Evolutionary conservation across 345 rosid species (phyloP).

Genomic region (Arabis alpina): DNA sequence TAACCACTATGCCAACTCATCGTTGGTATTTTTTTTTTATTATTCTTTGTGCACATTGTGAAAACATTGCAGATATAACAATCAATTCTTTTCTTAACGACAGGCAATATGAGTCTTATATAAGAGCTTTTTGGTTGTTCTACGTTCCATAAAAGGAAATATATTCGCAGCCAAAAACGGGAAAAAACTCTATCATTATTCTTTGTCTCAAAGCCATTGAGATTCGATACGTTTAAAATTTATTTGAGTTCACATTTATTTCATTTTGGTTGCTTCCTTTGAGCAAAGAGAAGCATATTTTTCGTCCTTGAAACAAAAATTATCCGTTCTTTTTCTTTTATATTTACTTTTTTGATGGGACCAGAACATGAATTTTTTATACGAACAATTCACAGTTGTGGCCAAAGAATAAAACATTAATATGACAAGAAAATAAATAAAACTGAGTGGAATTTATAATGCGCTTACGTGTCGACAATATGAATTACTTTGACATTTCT

Average conservation of each 20-base stretch:
- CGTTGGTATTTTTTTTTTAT: no score
- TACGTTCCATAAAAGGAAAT: conserved; percentile 43
- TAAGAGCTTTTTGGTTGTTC: conserved; percentile 34
- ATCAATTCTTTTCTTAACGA: conserved; percentile 43
- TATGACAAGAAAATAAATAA: conserved; percentile 18
- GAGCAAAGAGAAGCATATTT: conserved; percentile 35
- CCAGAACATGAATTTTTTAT: conserved; percentile 39
- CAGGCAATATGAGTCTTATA: conserved; percentile 37
- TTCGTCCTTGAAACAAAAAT: conserved; percentile 17
- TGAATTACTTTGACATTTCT: not conserved
- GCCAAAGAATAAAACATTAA: conserved; percentile 39
- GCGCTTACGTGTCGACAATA: conserved; percentile 37
- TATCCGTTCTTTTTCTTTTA: not conserved
- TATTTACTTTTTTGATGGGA: conserved; percentile 26
- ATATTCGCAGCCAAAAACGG: conserved; percentile 42
- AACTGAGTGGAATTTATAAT: conserved; percentile 38
- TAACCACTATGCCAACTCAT: no score
- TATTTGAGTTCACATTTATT: conserved; percentile 32
- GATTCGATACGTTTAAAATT: conserved; percentile 30
- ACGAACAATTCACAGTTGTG: conserved; percentile 32
- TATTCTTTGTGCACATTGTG: not conserved
- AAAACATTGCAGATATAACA: conserved; percentile 35
- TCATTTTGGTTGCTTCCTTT: conserved; percentile 31
- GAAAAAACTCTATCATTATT: conserved; percentile 23
- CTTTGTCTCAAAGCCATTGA: conserved; percentile 32